Conservation (phyloP, 2,329 filamentous ascomycete species). For the Dendryphion nanum region DNA sequence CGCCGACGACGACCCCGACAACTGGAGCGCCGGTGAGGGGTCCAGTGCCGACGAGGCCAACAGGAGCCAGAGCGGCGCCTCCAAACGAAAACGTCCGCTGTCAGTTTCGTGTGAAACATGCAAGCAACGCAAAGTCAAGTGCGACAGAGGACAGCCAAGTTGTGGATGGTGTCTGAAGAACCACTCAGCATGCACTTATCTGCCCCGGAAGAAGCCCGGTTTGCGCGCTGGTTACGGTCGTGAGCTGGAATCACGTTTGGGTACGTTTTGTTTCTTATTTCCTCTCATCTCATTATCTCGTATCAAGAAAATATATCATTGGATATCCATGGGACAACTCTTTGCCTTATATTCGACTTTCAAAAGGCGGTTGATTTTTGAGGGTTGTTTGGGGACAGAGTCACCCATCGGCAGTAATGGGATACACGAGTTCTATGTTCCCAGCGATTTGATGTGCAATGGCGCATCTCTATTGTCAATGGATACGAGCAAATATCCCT, state of each 20-base stretch:
- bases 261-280: too few relatives aligned
- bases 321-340: too few relatives aligned
- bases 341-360: too few relatives aligned
- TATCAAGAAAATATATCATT: too few relatives aligned
- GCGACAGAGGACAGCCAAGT: constrained; percentile 71
- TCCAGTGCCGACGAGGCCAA: constrained; percentile 43
- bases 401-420: too few relatives aligned
- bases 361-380: too few relatives aligned
- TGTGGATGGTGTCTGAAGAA: constrained; percentile 72
- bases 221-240: constrained; percentile 59
- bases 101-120: constrained; percentile 67
- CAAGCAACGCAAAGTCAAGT: constrained; percentile 73
- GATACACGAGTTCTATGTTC: too few relatives aligned
- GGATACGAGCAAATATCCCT: too few relatives aligned
- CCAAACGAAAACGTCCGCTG: constrained; percentile 53
- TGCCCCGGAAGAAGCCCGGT: constrained; percentile 69
- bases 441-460: too few relatives aligned
- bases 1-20: constrained; percentile 30
- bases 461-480: too few relatives aligned
- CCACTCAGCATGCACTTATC: constrained; percentile 65
- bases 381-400: too few relatives aligned
- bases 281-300: too few relatives aligned
- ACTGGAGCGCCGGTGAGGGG: constrained; percentile 29
- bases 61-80: constrained; percentile 30
- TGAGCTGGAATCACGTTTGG: constrained; percentile 59